A percentile compares a stretch with the other conserved stretches of the same genome.
Conservation (phyloP, 768 basidiomycete genomes). For the Pisolithus albus region DNA sequence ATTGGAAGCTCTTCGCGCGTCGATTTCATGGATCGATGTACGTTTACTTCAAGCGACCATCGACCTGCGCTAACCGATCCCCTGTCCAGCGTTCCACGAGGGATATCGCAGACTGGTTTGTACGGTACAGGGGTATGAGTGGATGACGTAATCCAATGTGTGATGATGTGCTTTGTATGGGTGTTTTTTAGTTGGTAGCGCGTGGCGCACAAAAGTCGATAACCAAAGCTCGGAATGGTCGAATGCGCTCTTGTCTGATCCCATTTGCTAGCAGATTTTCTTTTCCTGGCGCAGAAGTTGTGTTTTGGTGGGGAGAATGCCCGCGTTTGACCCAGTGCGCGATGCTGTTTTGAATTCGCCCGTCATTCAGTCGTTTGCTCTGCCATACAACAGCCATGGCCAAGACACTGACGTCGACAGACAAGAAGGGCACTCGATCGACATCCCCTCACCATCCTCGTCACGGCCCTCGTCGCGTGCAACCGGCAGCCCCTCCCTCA, state of each 20-base stretch:
- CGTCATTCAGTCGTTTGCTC: constrained; percentile 39
- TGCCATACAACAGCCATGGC: constrained; percentile 16
- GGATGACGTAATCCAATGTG: background rate
- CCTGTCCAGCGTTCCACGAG: constrained; percentile 45
- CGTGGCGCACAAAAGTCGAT: too few species aligned
- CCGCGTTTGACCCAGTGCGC: constrained; percentile 77
- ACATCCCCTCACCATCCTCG: constrained; percentile 32
- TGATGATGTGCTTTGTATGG: constrained; percentile 1
- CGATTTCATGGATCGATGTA: constrained; percentile 58
- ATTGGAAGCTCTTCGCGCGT: constrained; percentile 59
- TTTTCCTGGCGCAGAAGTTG: background rate
- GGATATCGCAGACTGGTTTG: constrained; percentile 53
- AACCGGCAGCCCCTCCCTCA: constrained; percentile 40
- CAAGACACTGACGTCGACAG: constrained; percentile 23
- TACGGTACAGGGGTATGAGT: background rate
- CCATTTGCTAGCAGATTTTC: background rate
- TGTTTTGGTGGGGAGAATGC: constrained; percentile 14
- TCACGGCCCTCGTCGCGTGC: constrained; percentile 31
- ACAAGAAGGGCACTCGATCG: constrained; percentile 21
- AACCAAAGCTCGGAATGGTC: background rate
- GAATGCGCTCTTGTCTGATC: background rate
- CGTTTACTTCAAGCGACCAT: constrained; percentile 8
- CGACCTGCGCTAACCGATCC: background rate
- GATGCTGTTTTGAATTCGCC: constrained; percentile 83
- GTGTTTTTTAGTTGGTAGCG: too few species aligned